Percentiles rank a stretch among this genome's conserved stretches.
Evolutionary conservation across 352 stramenopile species (phyloP).

Genomic region (Phytophthora meadii): DNA sequence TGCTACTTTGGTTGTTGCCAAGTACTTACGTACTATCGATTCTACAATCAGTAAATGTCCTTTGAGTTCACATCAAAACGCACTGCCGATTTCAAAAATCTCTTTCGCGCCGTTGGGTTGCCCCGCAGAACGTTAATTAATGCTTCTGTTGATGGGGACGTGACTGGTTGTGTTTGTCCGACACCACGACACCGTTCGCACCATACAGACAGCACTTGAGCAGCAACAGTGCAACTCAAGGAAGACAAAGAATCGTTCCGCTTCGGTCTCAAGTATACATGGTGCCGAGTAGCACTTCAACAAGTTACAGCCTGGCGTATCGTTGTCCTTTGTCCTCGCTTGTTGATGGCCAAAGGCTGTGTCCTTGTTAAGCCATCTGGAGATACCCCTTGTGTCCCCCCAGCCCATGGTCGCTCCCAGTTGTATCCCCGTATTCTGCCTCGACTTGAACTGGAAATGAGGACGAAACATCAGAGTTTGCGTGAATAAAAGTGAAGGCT

Average conservation of each 20-base stretch:
- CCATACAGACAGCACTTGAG: not conserved
- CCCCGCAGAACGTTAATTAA: not conserved
- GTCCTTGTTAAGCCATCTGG: constrained; percentile 20
- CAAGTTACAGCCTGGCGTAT: not conserved
- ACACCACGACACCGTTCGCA: not conserved
- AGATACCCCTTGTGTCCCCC: constrained; percentile 5
- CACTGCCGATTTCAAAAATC: not conserved
- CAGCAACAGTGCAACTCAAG: constrained; percentile 2
- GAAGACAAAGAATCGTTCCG: not conserved
- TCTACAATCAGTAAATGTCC: too few species aligned
- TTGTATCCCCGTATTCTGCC: constrained; percentile 9
- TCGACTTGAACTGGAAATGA: constrained; percentile 1
- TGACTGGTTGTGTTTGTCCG: not conserved
- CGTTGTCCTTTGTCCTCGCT: constrained; percentile 1
- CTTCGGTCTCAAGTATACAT: not conserved
- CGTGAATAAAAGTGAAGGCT: not conserved
- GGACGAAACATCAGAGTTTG: not conserved
- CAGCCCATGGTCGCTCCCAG: constrained; percentile 11
- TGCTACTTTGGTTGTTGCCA: too few species aligned
- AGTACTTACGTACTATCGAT: too few species aligned
- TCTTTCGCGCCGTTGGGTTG: constrained; percentile 2
- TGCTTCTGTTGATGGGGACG: not conserved
- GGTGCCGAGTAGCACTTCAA: not conserved
- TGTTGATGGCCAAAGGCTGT: not conserved
- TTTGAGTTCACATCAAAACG: too few species aligned